phyloP scores from a whole-genome alignment of 805 yeast species.

The Isabelozyma pseudorhagii region DNA sequence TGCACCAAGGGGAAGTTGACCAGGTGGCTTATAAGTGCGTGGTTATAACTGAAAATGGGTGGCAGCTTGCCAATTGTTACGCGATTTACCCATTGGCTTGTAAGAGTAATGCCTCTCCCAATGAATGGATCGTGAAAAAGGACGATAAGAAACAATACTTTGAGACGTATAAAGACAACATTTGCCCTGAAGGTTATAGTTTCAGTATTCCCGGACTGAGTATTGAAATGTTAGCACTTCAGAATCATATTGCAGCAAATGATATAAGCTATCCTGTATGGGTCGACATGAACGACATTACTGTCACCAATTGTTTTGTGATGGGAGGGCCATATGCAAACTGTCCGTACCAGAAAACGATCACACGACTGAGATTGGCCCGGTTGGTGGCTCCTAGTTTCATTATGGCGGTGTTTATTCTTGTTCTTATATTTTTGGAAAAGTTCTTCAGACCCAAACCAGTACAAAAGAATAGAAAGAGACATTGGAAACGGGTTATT shows the following conservation, averaged over 20 bases:
- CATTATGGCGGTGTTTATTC: constrained; percentile 50
- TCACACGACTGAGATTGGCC: constrained; percentile 54
- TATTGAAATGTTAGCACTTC: constrained; percentile 28
- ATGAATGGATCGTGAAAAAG: constrained; percentile 42
- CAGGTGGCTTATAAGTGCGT: constrained; percentile 42
- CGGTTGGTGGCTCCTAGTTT: constrained; percentile 67
- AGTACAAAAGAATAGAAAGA: constrained; percentile 63
- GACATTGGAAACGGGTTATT: constrained; percentile 58
- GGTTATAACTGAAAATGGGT: constrained; percentile 42
- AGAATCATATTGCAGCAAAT: constrained; percentile 22
- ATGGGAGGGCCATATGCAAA: constrained; percentile 71
- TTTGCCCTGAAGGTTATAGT: constrained; percentile 33
- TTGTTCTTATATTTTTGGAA: constrained; percentile 50
- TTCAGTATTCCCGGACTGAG: constrained; percentile 34
- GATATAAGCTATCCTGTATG: constrained; percentile 47
- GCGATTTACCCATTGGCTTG: constrained; percentile 54
- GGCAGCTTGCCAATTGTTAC: constrained; percentile 70
- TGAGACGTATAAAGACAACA: constrained; percentile 24
- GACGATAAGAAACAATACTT: constrained; percentile 40
- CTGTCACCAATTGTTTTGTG: constrained; percentile 78
- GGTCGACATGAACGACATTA: constrained; percentile 80
- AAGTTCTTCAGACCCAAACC: constrained; percentile 60
- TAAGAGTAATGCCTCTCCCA: constrained; percentile 33
- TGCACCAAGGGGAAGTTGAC: neutral
- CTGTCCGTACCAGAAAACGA: constrained; percentile 71